Evolutionary conservation across 352 stramenopile species (phyloP).

Genomic region (Phytophthora colocasiae): DNA sequence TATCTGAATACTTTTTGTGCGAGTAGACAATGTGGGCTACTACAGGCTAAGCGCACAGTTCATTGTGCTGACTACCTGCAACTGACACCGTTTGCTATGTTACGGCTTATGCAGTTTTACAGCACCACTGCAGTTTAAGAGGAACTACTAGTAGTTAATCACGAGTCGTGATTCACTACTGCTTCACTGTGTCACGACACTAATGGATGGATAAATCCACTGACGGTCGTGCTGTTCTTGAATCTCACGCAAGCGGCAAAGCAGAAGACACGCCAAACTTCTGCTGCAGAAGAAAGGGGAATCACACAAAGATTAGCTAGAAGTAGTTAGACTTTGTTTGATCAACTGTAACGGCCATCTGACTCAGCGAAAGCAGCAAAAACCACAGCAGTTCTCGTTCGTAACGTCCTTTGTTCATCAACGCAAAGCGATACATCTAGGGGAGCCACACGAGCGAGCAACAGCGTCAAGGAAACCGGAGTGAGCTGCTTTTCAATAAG

Average conservation of each 20-base stretch:
- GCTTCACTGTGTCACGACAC: slow-evolving; percentile 3
- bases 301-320: no score
- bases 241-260: neutral
- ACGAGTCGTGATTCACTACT: neutral
- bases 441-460: slow-evolving; percentile 9
- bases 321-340: no score
- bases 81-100: neutral
- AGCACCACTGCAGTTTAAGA: neutral
- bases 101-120: neutral
- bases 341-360: no score
- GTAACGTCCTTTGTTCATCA: no score
- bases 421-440: slow-evolving; percentile 1
- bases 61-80: slow-evolving; percentile 19
- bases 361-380: slow-evolving; percentile 22
- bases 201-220: slow-evolving; percentile 12
- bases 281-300: slow-evolving; percentile 6
- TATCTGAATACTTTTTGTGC: slow-evolving; percentile 23
- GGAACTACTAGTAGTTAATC: neutral
- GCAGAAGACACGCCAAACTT: slow-evolving; percentile 3
- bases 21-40: neutral
- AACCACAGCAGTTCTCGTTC: neutral
- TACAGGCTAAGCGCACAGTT: slow-evolving; percentile 4
- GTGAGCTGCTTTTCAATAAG: slow-evolving; percentile 9
- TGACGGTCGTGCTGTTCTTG: neutral
- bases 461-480: slow-evolving; percentile 1